Conservation (phyloP, 2,329 filamentous ascomycete genomes). For the Colletotrichum kahawae region DNA sequence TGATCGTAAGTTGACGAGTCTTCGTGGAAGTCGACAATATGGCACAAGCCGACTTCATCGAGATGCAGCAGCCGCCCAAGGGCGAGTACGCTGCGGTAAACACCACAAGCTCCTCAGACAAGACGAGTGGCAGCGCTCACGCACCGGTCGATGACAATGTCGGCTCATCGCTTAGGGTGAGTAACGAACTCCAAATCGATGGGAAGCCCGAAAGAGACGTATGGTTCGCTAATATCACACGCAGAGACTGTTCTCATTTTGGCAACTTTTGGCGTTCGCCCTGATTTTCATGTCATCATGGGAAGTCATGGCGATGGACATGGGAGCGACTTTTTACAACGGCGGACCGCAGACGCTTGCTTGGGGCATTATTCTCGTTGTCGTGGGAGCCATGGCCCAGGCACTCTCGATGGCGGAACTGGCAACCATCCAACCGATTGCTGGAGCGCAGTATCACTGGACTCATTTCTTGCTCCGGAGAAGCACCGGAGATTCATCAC, state of each 20-base stretch:
- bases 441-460: constrained; percentile 28
- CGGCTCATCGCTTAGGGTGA: not conserved
- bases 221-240: not conserved
- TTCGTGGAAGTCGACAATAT: not conserved
- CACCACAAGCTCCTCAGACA: constrained; percentile 4
- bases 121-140: not conserved
- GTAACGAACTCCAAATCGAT: not conserved
- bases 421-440: constrained; percentile 27
- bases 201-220: no score
- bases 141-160: not conserved
- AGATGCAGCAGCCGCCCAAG: constrained; percentile 2
- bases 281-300: constrained; percentile 20
- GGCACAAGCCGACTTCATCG: not conserved
- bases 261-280: constrained; percentile 14
- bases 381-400: constrained; percentile 16
- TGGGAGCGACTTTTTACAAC: constrained; percentile 15
- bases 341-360: constrained; percentile 17
- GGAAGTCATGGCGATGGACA: constrained; percentile 21
- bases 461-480: constrained; percentile 13
- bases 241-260: constrained; percentile 16
- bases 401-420: constrained; percentile 26
- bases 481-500: constrained; percentile 18
- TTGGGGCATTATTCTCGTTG: constrained; percentile 15
- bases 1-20: not conserved
- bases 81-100: constrained; percentile 9